These are phyloP conservation scores for Venturiaceae sp. DNA, from an alignment of 2,329 filamentous ascomycete genomes.

Conservation along the genomic window DNA sequence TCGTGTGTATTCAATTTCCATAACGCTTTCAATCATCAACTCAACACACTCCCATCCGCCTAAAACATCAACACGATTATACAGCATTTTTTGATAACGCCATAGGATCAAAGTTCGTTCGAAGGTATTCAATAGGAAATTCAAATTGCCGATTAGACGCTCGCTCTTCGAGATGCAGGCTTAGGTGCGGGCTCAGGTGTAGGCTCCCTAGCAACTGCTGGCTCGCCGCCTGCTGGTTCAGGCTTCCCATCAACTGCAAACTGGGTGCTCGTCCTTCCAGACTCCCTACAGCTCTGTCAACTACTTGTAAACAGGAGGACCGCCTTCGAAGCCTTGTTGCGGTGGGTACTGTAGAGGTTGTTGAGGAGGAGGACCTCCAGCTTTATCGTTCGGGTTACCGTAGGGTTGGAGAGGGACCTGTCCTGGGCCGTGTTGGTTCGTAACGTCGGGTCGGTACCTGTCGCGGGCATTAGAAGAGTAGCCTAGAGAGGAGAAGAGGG, in stretches of 20 bases:
- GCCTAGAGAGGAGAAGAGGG: background rate
- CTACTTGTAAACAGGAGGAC: background rate
- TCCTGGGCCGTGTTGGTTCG: background rate
- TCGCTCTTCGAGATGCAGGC: no score
- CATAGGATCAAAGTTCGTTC: background rate
- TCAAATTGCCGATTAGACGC: background rate
- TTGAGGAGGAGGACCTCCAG: background rate
- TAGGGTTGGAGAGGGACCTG: background rate
- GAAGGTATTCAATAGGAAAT: background rate
- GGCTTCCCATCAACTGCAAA: no score
- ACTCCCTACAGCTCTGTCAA: background rate
- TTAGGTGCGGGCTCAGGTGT: no score
- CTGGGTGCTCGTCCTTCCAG: no score
- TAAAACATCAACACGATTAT: background rate
- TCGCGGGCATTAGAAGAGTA: background rate
- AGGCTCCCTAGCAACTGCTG: no score
- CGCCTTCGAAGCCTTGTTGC: background rate
- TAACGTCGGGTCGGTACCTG: constrained; percentile 9
- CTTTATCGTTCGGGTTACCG: constrained; percentile 1
- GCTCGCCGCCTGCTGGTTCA: no score
- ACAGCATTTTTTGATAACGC: background rate
- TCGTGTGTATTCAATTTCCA: background rate
- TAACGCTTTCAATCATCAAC: no score
- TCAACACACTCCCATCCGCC: background rate
- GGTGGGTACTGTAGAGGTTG: background rate